phyloP scores from a whole-genome alignment of 2,329 filamentous ascomycete species.

The Fusarium fracticaudum region DNA sequence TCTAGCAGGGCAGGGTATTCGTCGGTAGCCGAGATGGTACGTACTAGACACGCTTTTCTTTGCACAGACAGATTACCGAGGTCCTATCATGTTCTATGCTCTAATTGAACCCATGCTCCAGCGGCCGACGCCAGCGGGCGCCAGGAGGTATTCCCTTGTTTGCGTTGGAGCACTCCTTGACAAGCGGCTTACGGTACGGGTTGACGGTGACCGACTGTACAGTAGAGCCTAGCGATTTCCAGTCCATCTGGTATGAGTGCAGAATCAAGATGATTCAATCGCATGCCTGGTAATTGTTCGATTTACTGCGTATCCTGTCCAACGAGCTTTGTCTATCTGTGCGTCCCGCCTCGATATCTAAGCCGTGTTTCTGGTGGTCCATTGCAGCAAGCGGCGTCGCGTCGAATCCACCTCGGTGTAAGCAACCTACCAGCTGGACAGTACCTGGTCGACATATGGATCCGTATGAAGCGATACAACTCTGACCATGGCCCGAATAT shows the following conservation, averaged over 20 bases:
- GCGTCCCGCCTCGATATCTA: background rate
- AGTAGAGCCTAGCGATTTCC: slow-evolving; percentile 11
- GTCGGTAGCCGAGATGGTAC: slow-evolving; percentile 17
- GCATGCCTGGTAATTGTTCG: background rate
- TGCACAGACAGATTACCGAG: slow-evolving; percentile 32
- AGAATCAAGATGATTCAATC: slow-evolving; percentile 4
- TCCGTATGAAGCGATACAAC: background rate
- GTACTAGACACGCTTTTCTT: slow-evolving; percentile 6
- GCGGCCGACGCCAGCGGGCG: slow-evolving; percentile 34
- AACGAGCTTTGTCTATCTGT: background rate
- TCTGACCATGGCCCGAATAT: slow-evolving; percentile 3
- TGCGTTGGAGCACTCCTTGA: background rate
- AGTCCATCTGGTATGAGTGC: slow-evolving; percentile 32
- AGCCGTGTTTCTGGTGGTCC: slow-evolving; percentile 10
- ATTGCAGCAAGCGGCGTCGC: background rate
- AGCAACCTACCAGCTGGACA: background rate
- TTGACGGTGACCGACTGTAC: slow-evolving; percentile 2
- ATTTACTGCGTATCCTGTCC: background rate
- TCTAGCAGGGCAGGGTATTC: slow-evolving; percentile 10
- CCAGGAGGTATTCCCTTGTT: slow-evolving; percentile 8
- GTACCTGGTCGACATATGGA: background rate
- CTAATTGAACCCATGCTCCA: slow-evolving; percentile 18
- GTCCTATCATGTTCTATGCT: slow-evolving; percentile 18
- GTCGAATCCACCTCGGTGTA: slow-evolving; percentile 18
- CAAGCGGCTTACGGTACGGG: slow-evolving; percentile 22